Base-by-base conservation (phyloP, 768 basidiomycete genomes). In the Phylloporus sp. region DNA sequence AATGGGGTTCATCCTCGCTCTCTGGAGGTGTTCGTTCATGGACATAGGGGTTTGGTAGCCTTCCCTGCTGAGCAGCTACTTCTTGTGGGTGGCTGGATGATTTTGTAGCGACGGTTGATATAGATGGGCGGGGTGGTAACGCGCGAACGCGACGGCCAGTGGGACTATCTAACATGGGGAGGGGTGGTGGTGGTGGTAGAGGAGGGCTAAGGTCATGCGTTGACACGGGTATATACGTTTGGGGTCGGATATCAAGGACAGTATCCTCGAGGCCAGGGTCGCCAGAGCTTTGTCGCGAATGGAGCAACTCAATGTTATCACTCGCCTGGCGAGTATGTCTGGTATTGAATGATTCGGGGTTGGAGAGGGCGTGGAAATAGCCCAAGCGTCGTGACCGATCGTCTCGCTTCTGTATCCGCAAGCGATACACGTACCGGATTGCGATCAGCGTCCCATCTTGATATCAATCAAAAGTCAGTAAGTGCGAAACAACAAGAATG, bases 401-500 rank as follows among this genome's bases (percentile, higher is more conserved):
- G 35, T 61, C 70, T 18, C 73, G 67, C 64, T 83, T 82, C 59
- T 82, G 76, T n/a, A 59, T 66, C 48, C 76, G 72, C 15, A 84
- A 63, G 56, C 75, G 76, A 55, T 78, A 76, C 32, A 79, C 65
- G 59, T 83, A 83, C 8, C 81, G 76, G 13, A 79, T 75, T 5
- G 76, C 74, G 43, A 82, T 72, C 45, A 84, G 56, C 4, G 71
- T 72, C n/a, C 77, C 79, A 55, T 82, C 82, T 84, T 42, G 41
- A 27, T n/a, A n/a, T 9, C 18, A 18, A 45, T 54, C 22, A 13
- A 46, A n/a, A 16, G 52, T 52, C 41, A 49, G 36, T 10, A 29
- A 53, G 15, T 12, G 43, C 22, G 29, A n/a, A 28, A 35, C 39
- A 35, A 32, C 15, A 43, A 32, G 24, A 18, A 45, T 6, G 38